These are phyloP conservation scores for Fusarium floridanum DNA, from an alignment of 2,329 filamentous ascomycete genomes.

Conservation along the genomic window DNA sequence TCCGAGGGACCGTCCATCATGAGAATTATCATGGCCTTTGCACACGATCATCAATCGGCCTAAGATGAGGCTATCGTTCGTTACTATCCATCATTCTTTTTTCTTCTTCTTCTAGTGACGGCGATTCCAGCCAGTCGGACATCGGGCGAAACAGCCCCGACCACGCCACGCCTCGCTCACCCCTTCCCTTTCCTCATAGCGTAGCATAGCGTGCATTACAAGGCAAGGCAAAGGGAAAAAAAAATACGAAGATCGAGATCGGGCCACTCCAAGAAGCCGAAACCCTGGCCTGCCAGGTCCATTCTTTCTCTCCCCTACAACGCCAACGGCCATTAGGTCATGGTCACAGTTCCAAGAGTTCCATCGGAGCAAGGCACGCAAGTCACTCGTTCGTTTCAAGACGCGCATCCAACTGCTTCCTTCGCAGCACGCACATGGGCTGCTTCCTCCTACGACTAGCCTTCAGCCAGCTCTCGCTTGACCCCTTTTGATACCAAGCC, in stretches of 20 bases:
- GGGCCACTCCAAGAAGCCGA: not conserved
- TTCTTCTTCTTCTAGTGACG: not conserved
- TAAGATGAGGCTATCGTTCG: not conserved
- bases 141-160: slow-evolving; percentile 25
- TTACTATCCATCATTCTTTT: not conserved
- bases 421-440: slow-evolving; percentile 5
- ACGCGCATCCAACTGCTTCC: slow-evolving; percentile 5
- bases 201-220: slow-evolving; percentile 7
- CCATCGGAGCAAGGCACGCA: slow-evolving; percentile 5
- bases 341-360: slow-evolving; percentile 17
- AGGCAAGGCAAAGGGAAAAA: slow-evolving; percentile 19
- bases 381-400: slow-evolving; percentile 40
- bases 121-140: slow-evolving; percentile 20
- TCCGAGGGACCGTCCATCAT: not conserved
- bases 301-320: slow-evolving; percentile 28
- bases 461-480: slow-evolving; percentile 41
- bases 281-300: not conserved
- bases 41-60: not conserved
- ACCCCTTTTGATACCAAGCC: not conserved
- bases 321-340: slow-evolving; percentile 18
- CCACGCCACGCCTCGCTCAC: slow-evolving; percentile 29
- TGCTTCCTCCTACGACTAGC: slow-evolving; percentile 17
- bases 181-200: slow-evolving; percentile 14
- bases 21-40: slow-evolving; percentile 3
- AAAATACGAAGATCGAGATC: slow-evolving; percentile 32